Conservation (phyloP, 2,329 filamentous ascomycete genomes). For the Dactylella cylindrospora region DNA sequence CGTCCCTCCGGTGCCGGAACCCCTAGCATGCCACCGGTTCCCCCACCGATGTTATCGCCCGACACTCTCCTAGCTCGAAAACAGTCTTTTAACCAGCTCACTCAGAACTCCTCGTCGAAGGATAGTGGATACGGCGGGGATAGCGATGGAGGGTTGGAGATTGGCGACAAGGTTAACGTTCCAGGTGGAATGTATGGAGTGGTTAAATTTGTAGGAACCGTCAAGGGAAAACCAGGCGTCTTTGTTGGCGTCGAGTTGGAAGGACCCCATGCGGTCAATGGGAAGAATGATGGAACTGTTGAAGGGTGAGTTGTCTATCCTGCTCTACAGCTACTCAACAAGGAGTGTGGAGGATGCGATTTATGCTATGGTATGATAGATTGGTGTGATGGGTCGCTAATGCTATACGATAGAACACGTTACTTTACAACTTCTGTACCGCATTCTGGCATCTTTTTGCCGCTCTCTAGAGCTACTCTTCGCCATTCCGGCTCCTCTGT, state of each 20-base stretch:
- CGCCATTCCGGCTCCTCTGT: constrained; percentile 61
- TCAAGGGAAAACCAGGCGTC: constrained; percentile 82
- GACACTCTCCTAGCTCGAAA: constrained; percentile 64
- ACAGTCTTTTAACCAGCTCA: constrained; percentile 70
- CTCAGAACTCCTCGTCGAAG: constrained; percentile 61
- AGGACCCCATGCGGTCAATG: constrained; percentile 74
- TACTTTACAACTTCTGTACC: constrained; percentile 81
- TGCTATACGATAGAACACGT: constrained; percentile 53
- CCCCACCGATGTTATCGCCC: constrained; percentile 55
- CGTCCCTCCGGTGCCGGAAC: constrained; percentile 49
- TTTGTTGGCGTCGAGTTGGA: constrained; percentile 92
- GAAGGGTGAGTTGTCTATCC: constrained; percentile 68
- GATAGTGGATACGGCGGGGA: constrained; percentile 53
- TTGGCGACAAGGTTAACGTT: constrained; percentile 86
- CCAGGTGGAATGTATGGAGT: constrained; percentile 89
- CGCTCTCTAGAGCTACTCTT: constrained; percentile 74
- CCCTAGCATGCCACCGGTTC: constrained; percentile 57
- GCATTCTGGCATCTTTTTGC: constrained; percentile 90
- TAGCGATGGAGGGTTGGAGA: constrained; percentile 61
- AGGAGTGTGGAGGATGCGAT: not conserved
- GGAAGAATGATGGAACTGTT: constrained; percentile 95
- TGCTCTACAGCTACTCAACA: constrained; percentile 3
- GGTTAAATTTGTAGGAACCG: constrained; percentile 82
- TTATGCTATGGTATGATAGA: constrained; percentile 5
- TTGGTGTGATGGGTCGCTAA: too few species aligned